Evolutionary conservation across 306 rosid species (phyloP).

Genomic region (Acacia confusa): DNA sequence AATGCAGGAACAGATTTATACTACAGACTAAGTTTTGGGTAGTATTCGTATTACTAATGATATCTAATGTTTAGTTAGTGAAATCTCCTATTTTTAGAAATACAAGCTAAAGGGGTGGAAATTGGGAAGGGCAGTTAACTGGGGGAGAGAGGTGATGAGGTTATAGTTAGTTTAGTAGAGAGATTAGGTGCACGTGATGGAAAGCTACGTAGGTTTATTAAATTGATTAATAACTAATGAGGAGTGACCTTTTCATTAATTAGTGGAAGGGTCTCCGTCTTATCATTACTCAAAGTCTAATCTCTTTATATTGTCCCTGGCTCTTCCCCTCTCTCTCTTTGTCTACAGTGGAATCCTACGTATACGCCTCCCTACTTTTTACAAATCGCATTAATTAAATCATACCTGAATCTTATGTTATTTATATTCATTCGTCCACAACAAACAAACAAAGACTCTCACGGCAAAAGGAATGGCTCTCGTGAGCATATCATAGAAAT

Average conservation of each 20-base stretch:
- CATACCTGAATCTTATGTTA: not conserved
- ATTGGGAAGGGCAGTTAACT: not conserved
- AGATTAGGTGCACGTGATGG: slow-evolving; percentile 23
- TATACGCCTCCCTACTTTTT: not conserved
- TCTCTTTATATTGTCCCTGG: not conserved
- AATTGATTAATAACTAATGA: slow-evolving; percentile 11
- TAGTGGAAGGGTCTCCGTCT: slow-evolving; percentile 42
- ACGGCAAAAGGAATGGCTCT: not conserved
- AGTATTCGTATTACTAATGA: no score
- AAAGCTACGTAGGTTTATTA: slow-evolving; percentile 8
- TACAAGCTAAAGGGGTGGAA: not conserved
- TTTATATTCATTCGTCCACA: not conserved
- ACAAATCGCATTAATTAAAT: not conserved
- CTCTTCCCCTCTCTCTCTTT: not conserved
- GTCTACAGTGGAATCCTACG: not conserved
- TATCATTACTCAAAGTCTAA: slow-evolving; percentile 28
- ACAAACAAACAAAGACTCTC: not conserved
- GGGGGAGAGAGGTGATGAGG: not conserved
- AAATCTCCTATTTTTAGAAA: not conserved
- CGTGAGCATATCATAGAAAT: not conserved
- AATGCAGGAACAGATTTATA: no score
- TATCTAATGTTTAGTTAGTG: not conserved
- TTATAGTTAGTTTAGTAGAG: not conserved
- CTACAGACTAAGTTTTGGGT: no score
- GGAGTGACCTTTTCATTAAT: slow-evolving; percentile 3